Evolutionary conservation across 306 rosid genomes (phyloP).

Genomic region (Gillenia trifoliata): DNA sequence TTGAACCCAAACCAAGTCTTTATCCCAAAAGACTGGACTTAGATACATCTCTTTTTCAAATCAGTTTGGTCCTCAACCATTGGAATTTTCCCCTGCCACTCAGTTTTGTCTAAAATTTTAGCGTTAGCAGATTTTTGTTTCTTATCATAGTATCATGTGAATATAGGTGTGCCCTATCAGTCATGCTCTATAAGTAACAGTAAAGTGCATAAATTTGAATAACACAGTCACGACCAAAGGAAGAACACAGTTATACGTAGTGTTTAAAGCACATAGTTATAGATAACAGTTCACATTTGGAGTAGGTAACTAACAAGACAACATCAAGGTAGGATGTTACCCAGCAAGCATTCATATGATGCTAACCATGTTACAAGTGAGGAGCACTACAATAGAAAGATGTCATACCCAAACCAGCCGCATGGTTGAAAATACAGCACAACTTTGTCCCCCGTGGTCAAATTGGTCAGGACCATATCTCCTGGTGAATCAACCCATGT

Average conservation of each 20-base stretch:
- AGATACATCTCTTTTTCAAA: neutral
- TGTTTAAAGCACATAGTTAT: neutral
- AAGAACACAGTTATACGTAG: neutral
- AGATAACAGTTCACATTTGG: neutral
- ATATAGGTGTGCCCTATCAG: neutral
- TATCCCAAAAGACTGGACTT: neutral
- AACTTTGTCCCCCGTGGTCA: slow-evolving; percentile 83
- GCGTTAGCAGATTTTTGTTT: neutral
- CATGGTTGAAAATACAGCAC: slow-evolving; percentile 90
- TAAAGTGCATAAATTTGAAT: neutral
- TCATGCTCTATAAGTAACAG: neutral
- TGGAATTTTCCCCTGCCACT: neutral
- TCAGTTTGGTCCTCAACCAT: neutral
- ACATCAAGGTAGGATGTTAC: neutral
- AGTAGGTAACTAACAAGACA: neutral
- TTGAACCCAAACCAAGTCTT: neutral
- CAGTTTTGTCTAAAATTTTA: neutral
- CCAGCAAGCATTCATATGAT: neutral
- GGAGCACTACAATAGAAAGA: slow-evolving; percentile 1
- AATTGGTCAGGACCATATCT: slow-evolving; percentile 85
- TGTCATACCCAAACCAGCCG: slow-evolving; percentile 87
- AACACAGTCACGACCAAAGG: neutral
- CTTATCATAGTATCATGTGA: neutral
- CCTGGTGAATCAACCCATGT: slow-evolving; percentile 97
- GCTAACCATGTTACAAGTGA: slow-evolving; percentile 2